A percentile compares a stretch with the other conserved stretches of the same genome.
Evolutionary conservation across 2,329 filamentous ascomycete genomes (phyloP).

Genomic region (Amphichorda felina): DNA sequence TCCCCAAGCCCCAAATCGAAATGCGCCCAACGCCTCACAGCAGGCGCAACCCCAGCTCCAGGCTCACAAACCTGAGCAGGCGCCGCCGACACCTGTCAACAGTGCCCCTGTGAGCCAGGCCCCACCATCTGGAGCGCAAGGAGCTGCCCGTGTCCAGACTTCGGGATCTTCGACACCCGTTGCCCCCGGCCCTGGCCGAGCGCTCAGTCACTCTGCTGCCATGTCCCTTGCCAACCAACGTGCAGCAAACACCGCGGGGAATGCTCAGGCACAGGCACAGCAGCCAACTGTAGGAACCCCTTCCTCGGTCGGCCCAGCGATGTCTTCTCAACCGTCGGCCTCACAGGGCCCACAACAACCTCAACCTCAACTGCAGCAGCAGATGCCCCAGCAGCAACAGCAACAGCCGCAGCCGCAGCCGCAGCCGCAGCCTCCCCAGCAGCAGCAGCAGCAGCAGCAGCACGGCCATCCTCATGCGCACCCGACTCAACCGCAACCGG

Average conservation of each 20-base stretch:
- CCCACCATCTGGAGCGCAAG: neutral
- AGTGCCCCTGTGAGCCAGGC: neutral
- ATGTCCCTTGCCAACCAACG: conserved; percentile 6
- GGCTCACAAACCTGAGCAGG: conserved; percentile 1
- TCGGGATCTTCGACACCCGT: conserved; percentile 2
- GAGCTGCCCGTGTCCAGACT: neutral
- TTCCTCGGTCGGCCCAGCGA: conserved; percentile 4
- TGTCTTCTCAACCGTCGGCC: conserved; percentile 3
- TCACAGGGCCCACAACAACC: conserved; percentile 7
- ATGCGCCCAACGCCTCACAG: neutral
- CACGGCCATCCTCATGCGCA: conserved; percentile 35
- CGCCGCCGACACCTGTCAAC: neutral
- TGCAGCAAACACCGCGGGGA: conserved; percentile 9
- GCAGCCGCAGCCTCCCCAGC: conserved; percentile 10
- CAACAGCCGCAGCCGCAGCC: conserved; percentile 9
- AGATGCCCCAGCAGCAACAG: conserved; percentile 6
- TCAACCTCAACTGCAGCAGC: conserved; percentile 8
- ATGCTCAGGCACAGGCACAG: conserved; percentile 6
- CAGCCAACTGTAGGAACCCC: conserved; percentile 10
- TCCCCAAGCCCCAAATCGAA: conserved; percentile 1
- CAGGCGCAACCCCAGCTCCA: conserved; percentile 1
- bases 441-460: conserved; percentile 16
- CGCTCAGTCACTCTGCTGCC: conserved; percentile 6
- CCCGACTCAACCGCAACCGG: conserved; percentile 28
- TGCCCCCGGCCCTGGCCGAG: conserved; percentile 3